These are phyloP conservation scores for Areca catechu DNA, from an alignment of 176 grass and related monocot genomes.

Conservation along the genomic window DNA sequence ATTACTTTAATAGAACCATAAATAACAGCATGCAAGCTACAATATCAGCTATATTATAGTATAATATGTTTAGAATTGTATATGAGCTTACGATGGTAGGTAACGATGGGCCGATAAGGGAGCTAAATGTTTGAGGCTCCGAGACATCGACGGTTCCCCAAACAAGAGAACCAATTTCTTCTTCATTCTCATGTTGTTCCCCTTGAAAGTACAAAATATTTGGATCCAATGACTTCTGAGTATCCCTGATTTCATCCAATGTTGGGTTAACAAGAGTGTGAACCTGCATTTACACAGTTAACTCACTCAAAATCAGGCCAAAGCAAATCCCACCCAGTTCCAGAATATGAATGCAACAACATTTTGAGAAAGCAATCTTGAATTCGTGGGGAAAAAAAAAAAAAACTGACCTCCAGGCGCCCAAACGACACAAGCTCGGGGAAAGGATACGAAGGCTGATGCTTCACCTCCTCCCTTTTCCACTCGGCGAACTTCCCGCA, in stretches of 20 bases:
- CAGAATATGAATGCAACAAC: too few species aligned
- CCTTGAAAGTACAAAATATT: conserved; percentile 52
- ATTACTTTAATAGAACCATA: too few species aligned
- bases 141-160: conserved; percentile 46
- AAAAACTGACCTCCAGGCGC: conserved; percentile 34
- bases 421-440: conserved; percentile 41
- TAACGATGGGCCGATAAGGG: conserved; percentile 37
- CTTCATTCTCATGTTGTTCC: conserved; percentile 43
- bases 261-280: conserved; percentile 54
- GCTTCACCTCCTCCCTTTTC: conserved; percentile 18
- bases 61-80: too few species aligned
- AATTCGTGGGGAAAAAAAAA: neutral
- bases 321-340: too few species aligned
- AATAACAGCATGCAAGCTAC: too few species aligned
- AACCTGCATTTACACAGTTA: conserved; percentile 33
- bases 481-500: conserved; percentile 31
- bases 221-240: conserved; percentile 33
- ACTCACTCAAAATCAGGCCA: too few species aligned
- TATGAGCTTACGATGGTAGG: conserved; percentile 49
- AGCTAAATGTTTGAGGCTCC: conserved; percentile 31
- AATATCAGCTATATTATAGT: too few species aligned
- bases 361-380: too few species aligned
- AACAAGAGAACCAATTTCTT: conserved; percentile 55
- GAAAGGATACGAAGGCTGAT: conserved; percentile 29
- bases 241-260: conserved; percentile 36